These are phyloP conservation scores for Erodium chrysanthum DNA, from an alignment of 441 rosid genomes.

Conservation along the genomic window DNA sequence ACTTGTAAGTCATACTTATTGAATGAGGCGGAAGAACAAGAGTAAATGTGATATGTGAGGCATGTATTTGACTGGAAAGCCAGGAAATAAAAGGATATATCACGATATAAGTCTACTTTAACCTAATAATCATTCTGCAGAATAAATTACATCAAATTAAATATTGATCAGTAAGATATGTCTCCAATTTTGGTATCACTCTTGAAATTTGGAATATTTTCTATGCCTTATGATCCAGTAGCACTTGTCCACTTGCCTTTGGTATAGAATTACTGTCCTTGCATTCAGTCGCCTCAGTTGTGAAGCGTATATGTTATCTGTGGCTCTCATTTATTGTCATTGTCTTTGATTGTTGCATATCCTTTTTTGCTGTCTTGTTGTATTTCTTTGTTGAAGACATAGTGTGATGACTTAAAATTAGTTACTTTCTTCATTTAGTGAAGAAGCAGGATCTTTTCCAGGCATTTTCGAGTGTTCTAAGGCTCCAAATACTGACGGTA, in stretches of 20 bases:
- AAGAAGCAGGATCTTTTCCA: slow-evolving; percentile 46
- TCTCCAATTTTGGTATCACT: background rate
- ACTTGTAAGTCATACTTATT: background rate
- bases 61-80: background rate
- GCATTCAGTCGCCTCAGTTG: no score
- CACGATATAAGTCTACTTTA: background rate
- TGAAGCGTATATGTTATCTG: no score
- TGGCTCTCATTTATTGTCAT: no score
- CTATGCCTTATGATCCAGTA: no score
- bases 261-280: no score
- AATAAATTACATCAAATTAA: background rate
- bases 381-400: no score
- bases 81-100: background rate
- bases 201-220: no score
- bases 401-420: background rate
- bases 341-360: no score
- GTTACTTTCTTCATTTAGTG: slow-evolving; percentile 36
- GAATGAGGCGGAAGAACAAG: background rate
- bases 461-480: slow-evolving; percentile 43
- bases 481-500: slow-evolving; percentile 29
- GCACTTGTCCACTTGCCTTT: no score
- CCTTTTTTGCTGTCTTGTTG: no score
- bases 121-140: background rate
- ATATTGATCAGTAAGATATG: background rate
- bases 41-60: background rate